These are phyloP conservation scores for Talaromyces verruculosus DNA, from an alignment of 2,329 filamentous ascomycete species.

Conservation along the genomic window DNA sequence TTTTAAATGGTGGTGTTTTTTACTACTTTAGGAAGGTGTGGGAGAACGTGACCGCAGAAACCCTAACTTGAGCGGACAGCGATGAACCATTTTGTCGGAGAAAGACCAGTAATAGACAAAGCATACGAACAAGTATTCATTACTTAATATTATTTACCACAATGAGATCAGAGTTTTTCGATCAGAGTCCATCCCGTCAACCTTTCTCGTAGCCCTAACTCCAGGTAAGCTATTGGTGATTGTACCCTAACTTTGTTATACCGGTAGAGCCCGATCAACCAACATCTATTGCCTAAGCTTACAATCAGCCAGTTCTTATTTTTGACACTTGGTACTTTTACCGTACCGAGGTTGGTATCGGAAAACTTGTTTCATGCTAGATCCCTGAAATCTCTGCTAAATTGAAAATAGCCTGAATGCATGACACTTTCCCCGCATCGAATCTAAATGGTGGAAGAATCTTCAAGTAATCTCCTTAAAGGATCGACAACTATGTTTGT, in stretches of 20 bases:
- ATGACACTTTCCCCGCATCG: neutral
- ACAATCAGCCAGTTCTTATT: neutral
- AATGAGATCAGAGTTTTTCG: neutral
- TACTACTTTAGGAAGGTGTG: neutral
- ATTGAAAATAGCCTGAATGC: slow-evolving; percentile 1
- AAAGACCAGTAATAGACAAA: neutral
- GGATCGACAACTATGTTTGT: neutral
- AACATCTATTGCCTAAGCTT: neutral
- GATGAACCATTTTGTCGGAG: neutral
- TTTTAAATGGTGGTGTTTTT: neutral
- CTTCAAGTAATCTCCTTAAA: neutral
- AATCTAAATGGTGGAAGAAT: neutral
- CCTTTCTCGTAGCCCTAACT: neutral
- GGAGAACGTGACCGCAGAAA: neutral
- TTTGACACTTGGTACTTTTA: neutral
- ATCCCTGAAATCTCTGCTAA: neutral
- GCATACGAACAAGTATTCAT: neutral
- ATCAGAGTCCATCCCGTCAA: neutral
- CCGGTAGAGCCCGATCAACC: neutral
- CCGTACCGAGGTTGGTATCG: neutral
- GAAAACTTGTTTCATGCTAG: neutral
- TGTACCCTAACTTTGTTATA: neutral
- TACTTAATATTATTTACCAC: neutral
- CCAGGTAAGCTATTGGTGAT: neutral
- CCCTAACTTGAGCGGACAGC: neutral